Evolutionary conservation across 805 yeast species (phyloP), one percentile per base, ranked within the genome.

Genomic region (Schwanniomyces sp.): DNA sequence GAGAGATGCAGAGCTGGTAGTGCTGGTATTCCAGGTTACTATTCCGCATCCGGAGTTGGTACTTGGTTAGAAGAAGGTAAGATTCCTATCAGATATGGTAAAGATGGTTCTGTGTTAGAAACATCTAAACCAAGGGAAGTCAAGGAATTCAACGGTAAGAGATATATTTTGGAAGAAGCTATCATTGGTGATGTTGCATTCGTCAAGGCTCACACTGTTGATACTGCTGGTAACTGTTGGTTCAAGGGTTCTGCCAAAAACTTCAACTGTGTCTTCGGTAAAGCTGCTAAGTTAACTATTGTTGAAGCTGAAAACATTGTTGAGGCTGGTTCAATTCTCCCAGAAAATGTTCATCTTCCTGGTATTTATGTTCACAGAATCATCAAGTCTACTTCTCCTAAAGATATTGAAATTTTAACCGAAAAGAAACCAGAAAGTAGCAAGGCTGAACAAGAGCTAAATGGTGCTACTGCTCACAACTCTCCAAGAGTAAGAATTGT

Each of bases 291-390:
- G 36, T 52, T 67, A 32, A 74, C 79, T n/a, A 67, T 77, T 43
- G 80, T 75, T 2, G 81, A 77, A 60, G 81, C 80, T 17, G 81
- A 77, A 51, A 62, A 75, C 47, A 75, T 77, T 44, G 81, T 76
- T 24, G 70, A 72, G 46, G 67, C 71, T 2, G 81, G 81, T 16
- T 72, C 64, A 11, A 67, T 77, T 29, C 48, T 55, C 11, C 77
- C 81, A 1, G 73, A 73, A 46, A 70, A 70, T 47, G 74, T 77
- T 24, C 80, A 77, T 50, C 62, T 77, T 25, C 80, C 79, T 3
- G 74, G 78, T 0, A 63, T 76, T 40, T 74, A 74, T 51, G 80
- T 77, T 27, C 53, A 63, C 49, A 53, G 62, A 28, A 63, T 77
- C 16, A 57, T 77, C 29, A 67, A 73, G 51, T 69, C 79, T 8